Evolutionary conservation across 805 yeast species (phyloP).

Genomic region (Candida silvatica): DNA sequence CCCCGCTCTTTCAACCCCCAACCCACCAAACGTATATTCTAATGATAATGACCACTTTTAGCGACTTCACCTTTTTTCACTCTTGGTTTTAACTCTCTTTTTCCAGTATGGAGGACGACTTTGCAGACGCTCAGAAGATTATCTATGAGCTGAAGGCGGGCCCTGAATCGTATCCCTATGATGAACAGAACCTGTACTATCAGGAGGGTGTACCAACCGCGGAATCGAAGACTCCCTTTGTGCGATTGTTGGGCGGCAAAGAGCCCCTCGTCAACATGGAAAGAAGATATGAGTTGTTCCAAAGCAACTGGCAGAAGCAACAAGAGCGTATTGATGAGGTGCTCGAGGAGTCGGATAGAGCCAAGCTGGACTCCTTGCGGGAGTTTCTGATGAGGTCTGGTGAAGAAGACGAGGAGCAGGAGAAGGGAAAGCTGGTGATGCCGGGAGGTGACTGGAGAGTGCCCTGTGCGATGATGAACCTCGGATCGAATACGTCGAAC

Average conservation of each 20-base stretch:
- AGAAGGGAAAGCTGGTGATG: neutral
- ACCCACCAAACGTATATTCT: no score
- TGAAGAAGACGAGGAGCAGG: neutral
- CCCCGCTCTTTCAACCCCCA: no score
- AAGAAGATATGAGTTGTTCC: conserved; percentile 33
- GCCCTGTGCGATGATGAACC: conserved; percentile 27
- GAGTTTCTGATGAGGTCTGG: neutral
- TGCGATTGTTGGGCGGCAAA: conserved; percentile 31
- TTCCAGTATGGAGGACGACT: no score
- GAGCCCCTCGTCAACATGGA: conserved; percentile 31
- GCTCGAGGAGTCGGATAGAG: conserved; percentile 25
- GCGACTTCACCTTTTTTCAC: neutral
- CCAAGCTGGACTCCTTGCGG: conserved; percentile 18
- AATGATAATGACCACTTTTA: no score
- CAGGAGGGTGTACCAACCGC: conserved; percentile 13
- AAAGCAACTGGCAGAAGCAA: conserved; percentile 30
- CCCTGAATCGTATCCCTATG: conserved; percentile 5
- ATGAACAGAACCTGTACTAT: conserved; percentile 8
- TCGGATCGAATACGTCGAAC: conserved; percentile 36
- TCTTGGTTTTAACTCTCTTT: conserved; percentile 1
- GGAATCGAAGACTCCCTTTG: conserved; percentile 28
- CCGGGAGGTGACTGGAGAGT: conserved; percentile 13
- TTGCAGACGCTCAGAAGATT: conserved; percentile 24
- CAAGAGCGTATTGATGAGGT: conserved; percentile 20
- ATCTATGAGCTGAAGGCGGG: conserved; percentile 20